Conservation (phyloP, 2,329 filamentous ascomycete genomes). For the Fusarium verrucosum region DNA sequence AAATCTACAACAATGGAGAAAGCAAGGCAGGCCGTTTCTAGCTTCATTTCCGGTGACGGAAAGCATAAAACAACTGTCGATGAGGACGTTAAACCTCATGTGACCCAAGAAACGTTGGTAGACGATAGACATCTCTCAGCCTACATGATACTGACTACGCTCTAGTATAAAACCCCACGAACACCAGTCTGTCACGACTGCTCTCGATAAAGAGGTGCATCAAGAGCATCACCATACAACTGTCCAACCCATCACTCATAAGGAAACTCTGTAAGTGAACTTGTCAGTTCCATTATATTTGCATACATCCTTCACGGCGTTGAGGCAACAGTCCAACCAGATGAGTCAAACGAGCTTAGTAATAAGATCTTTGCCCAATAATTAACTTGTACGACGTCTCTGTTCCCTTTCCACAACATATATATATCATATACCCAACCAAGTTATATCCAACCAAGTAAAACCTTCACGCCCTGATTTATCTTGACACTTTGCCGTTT, state of each 20-base stretch:
- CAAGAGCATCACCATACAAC: slow-evolving; percentile 78
- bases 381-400: no score
- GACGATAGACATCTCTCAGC: no score
- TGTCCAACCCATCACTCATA: slow-evolving; percentile 66
- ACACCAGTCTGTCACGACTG: slow-evolving; percentile 70
- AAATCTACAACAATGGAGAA: slow-evolving; percentile 63
- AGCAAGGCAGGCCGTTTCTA: slow-evolving; percentile 68
- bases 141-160: no score
- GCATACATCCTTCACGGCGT: no score
- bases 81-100: slow-evolving; percentile 68
- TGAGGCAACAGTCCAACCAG: not conserved
- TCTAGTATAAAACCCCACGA: slow-evolving; percentile 66
- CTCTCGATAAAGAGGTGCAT: slow-evolving; percentile 74
- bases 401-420: no score
- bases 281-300: not conserved
- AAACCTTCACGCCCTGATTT: no score
- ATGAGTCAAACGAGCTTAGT: not conserved
- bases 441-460: no score
- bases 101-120: slow-evolving; percentile 69
- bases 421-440: no score
- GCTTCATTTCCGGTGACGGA: slow-evolving; percentile 69
- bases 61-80: slow-evolving; percentile 77
- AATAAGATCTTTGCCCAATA: no score
- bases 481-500: no score
- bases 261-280: slow-evolving; percentile 54